Evolutionary conservation across 306 rosid genomes (phyloP).

Genomic region (Arachis hypogaea): DNA sequence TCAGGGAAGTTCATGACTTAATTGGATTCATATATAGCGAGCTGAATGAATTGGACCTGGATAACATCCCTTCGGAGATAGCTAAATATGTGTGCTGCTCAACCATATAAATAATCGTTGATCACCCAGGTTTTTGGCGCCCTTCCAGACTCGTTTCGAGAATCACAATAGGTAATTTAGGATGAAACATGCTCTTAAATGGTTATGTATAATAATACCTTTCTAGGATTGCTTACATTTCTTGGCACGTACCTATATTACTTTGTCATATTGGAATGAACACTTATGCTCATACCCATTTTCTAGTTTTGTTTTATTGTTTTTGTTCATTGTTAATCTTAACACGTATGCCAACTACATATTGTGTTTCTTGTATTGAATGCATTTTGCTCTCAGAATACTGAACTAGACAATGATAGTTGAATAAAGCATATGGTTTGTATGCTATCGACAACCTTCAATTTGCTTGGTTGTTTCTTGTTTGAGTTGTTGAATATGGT

Average conservation of each 20-base stretch:
- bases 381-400: not conserved
- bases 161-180: conserved; percentile 23
- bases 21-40: not conserved
- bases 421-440: not conserved
- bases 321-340: not conserved
- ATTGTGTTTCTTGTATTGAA: conserved; percentile 9
- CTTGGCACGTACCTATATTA: not conserved
- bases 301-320: conserved; percentile 18
- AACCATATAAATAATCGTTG: conserved; percentile 1
- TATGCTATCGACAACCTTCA: not conserved
- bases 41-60: not conserved
- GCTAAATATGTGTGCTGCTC: not conserved
- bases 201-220: conserved; percentile 32
- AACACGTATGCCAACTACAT: conserved; percentile 2
- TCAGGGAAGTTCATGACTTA: not conserved
- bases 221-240: conserved; percentile 22
- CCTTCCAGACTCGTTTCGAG: conserved; percentile 18
- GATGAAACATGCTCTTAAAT: conserved; percentile 15
- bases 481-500: not conserved
- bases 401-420: conserved; percentile 11
- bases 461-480: conserved; percentile 20
- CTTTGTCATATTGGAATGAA: conserved; percentile 28
- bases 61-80: not conserved
- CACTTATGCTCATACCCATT: not conserved
- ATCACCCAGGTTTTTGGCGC: conserved; percentile 4